Evolutionary conservation across 1,284 basidiomycete genomes (phyloP).

Genomic region (Phlebopus sp.): DNA sequence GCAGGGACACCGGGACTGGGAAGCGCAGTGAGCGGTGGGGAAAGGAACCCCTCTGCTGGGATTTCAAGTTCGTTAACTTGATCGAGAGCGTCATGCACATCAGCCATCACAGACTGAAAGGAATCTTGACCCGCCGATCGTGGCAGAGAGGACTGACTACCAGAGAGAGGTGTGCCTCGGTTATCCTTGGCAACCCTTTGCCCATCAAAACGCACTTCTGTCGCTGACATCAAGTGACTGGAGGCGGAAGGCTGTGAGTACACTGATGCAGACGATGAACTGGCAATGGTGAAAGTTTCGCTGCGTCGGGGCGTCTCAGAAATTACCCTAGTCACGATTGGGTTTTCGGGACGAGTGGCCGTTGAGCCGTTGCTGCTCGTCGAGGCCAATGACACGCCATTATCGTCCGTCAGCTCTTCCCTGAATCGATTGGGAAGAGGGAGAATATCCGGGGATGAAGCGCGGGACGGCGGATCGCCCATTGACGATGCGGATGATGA

Average conservation of each 20-base stretch:
- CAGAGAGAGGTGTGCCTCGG: neutral
- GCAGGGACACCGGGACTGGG: slow-evolving; percentile 2
- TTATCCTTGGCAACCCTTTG: neutral
- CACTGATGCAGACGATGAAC: slow-evolving; percentile 2
- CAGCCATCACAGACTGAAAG: slow-evolving; percentile 4
- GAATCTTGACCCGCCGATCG: neutral
- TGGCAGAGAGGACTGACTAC: neutral
- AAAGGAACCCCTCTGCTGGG: neutral
- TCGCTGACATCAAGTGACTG: neutral
- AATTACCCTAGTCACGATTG: neutral
- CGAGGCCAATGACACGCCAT: neutral
- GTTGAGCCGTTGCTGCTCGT: slow-evolving; percentile 3
- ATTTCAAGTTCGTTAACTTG: neutral
- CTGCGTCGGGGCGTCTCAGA: neutral
- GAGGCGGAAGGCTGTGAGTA: slow-evolving; percentile 8
- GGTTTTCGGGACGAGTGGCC: neutral
- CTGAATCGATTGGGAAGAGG: slow-evolving; percentile 3
- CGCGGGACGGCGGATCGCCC: neutral
- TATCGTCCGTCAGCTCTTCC: neutral
- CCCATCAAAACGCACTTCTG: neutral
- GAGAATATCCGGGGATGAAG: neutral
- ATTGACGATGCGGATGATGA: neutral
- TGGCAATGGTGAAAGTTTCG: neutral
- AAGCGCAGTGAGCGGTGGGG: slow-evolving; percentile 8
- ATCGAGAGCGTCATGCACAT: slow-evolving; percentile 5